Base-by-base conservation (phyloP, 495 filamentous ascomycete species). In the Aspergillus sparsus region DNA sequence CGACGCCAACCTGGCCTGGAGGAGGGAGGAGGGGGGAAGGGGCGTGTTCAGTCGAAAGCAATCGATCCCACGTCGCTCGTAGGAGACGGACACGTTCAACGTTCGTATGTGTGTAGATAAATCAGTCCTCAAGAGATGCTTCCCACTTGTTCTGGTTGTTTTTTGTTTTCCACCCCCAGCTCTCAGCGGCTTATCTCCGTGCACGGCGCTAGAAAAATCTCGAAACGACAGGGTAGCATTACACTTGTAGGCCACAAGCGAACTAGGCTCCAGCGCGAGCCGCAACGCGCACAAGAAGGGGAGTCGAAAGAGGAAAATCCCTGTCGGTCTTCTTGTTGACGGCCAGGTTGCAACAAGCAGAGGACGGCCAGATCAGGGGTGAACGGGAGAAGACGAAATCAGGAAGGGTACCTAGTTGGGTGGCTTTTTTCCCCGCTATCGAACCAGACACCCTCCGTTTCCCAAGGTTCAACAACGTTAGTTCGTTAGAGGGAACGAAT, bases 151-250 rank as follows among this genome's bases (percentile, higher is more conserved):
- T 54, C 21, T 27, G 21, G 21, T 27, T 27, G 21, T 27, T 27
- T 27, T 27, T 27, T 52, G 21, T 51, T 13, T 41, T 46, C 44
- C 16, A 16, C 39, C 35, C 44, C n/a, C 33, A 49, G 31, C 44
- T 51, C 47, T 56, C 55, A 60, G 39, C 16, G 53, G 47, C 55
- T 63, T 59, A 55, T 63, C 53, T 60, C 34, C 47, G 47, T 49
- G 57, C 34, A 44, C 47, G 57, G 53, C 56, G 52, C 53, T 60
- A 60, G 52, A 59, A 58, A 58, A 60, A 49, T 52, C 51, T 60
- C 54, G 58, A 58, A 59, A 37, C 42, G 41, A 62, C 54, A 58
- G 61, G 61, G 64, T 54, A 58, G 60, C 64, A 66, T 66, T 31
- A 57, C 60, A 55, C 53, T 63, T 42, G 55, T 53, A 53, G 58